Evolutionary conservation across 148 eudicot genomes (phyloP).

Genomic region (Spergularia bocconei): DNA sequence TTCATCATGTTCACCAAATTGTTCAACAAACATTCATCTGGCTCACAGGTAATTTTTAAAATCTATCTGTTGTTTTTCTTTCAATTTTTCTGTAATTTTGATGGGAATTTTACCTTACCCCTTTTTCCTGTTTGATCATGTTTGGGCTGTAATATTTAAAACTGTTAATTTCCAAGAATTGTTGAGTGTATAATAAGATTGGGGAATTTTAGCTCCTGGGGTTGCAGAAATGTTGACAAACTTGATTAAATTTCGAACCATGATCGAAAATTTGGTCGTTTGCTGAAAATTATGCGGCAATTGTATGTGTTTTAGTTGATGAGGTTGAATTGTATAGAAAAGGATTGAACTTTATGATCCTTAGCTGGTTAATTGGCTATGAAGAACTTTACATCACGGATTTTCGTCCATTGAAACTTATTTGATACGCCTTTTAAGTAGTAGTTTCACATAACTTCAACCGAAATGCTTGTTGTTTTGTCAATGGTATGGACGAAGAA

Average conservation of each 20-base stretch:
- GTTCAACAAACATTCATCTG: slow-evolving; percentile 27
- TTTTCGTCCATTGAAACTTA: neutral
- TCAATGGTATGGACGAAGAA: neutral
- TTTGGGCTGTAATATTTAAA: neutral
- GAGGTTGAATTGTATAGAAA: neutral
- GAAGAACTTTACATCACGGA: neutral
- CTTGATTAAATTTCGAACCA: neutral
- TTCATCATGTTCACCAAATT: slow-evolving; percentile 28
- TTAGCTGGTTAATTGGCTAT: neutral
- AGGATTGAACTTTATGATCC: too few species aligned
- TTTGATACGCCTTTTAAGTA: neutral
- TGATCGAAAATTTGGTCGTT: neutral
- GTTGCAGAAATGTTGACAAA: slow-evolving; percentile 6
- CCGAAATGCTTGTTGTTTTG: neutral
- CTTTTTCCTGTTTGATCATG: neutral
- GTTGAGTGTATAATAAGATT: neutral
- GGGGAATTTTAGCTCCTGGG: neutral
- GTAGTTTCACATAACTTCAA: neutral
- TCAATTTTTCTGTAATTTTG: neutral
- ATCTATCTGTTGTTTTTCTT: too few species aligned
- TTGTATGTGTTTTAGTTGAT: slow-evolving; percentile 1
- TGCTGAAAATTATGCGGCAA: neutral
- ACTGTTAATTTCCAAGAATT: neutral
- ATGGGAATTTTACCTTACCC: neutral
- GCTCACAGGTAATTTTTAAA: slow-evolving; percentile 18